Conservation (phyloP, 306 rosid species). For the Abrus pulchellus region DNA sequence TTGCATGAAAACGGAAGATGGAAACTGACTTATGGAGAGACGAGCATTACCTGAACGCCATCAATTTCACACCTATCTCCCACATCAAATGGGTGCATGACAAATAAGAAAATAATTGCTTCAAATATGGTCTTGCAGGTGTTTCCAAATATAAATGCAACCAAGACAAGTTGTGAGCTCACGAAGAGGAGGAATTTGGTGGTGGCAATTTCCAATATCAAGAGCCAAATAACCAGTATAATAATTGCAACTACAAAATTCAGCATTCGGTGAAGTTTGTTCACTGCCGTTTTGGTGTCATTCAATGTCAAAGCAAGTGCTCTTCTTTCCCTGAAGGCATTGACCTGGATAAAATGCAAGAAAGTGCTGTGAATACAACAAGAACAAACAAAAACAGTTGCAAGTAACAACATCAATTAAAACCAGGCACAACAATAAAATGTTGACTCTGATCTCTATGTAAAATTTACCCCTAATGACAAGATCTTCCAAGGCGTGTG, state of each 20-base stretch:
- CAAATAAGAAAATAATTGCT: constrained; percentile 83
- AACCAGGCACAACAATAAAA: constrained; percentile 27
- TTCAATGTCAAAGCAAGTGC: constrained; percentile 93
- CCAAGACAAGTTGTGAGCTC: constrained; percentile 89
- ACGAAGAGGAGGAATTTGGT: constrained; percentile 71
- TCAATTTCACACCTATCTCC: constrained; percentile 98
- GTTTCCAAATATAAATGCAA: constrained; percentile 90
- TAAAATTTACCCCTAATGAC: background rate
- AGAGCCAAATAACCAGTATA: constrained; percentile 73
- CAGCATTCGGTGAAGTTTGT: constrained; percentile 83
- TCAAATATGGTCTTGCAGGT: constrained; percentile 92
- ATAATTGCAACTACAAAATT: constrained; percentile 68
- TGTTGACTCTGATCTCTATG: constrained; percentile 13
- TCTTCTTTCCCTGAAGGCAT: constrained; percentile 92
- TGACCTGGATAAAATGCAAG: constrained; percentile 63
- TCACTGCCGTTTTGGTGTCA: constrained; percentile 96
- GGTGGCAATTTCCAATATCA: constrained; percentile 79
- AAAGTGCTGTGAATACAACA: background rate
- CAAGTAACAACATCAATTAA: background rate
- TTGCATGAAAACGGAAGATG: background rate
- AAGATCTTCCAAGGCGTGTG: background rate
- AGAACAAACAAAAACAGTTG: background rate
- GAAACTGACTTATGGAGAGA: background rate
- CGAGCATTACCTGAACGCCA: constrained; percentile 68
- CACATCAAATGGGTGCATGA: constrained; percentile 94